A percentile compares a stretch with the other conserved stretches of the same genome.
Evolutionary conservation across 305 asterid genomes (phyloP).

Genomic region (Nicotiana rustica): DNA sequence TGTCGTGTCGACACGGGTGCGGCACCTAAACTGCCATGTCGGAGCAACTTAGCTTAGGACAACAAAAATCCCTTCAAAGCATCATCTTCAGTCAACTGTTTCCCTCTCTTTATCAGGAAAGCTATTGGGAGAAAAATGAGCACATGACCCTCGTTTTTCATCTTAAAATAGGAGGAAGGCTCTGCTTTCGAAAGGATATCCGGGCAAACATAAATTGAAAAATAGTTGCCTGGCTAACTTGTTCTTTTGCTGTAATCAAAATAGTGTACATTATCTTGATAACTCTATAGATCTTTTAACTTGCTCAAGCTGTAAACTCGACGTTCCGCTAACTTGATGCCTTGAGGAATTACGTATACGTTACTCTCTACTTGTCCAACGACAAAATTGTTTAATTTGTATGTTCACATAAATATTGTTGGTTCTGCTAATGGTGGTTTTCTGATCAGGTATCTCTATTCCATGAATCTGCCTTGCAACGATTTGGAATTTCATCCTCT

Average conservation of each 20-base stretch:
- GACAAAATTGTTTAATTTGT: background rate
- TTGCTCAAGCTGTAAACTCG: constrained; percentile 19
- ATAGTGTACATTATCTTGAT: constrained; percentile 10
- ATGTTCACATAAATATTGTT: constrained; percentile 17
- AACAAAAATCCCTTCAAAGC: background rate
- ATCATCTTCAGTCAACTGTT: background rate
- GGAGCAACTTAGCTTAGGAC: too few species aligned
- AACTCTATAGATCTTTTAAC: background rate
- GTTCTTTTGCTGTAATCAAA: background rate
- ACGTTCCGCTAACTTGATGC: background rate
- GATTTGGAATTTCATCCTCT: constrained; percentile 71
- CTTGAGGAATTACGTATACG: constrained; percentile 3
- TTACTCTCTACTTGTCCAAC: background rate
- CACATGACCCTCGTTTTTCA: background rate
- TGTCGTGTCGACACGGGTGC: too few species aligned
- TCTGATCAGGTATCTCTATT: constrained; percentile 49
- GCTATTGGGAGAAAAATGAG: background rate
- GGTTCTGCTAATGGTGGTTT: constrained; percentile 24
- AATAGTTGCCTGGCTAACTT: background rate
- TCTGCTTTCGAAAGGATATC: background rate
- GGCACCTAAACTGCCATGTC: too few species aligned
- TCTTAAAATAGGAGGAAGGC: background rate
- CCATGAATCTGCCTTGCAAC: constrained; percentile 56
- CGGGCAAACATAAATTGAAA: too few species aligned
- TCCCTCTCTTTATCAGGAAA: background rate